phyloP scores from a whole-genome alignment of 164 flowering plant species.

The Vitis cinerea region DNA sequence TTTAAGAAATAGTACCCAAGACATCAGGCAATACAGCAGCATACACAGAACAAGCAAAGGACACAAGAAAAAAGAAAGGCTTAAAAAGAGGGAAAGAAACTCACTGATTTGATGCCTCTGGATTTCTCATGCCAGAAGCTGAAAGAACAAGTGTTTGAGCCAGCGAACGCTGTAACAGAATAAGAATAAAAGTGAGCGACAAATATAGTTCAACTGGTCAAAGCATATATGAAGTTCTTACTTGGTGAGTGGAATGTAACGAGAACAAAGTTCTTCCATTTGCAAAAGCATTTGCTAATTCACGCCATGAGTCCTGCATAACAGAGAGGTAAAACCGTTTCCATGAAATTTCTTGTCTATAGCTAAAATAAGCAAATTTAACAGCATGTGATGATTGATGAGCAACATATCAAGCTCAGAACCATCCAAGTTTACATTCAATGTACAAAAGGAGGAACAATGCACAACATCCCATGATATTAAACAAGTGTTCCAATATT shows the following conservation, averaged over 20 bases:
- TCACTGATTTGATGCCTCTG: conserved; percentile 80
- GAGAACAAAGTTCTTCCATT: conserved; percentile 58
- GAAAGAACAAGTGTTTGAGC: conserved; percentile 82
- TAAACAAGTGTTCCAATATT: too few species aligned
- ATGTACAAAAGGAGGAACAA: too few species aligned
- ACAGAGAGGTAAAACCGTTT: neutral
- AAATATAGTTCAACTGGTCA: neutral
- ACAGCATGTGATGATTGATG: too few species aligned
- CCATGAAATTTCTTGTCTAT: neutral
- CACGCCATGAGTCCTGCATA: conserved; percentile 83
- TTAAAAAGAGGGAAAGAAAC: conserved; percentile 17
- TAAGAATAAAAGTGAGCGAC: neutral
- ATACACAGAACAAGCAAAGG: neutral
- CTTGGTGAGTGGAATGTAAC: conserved; percentile 68
- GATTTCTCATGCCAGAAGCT: conserved; percentile 63
- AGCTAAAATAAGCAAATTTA: too few species aligned
- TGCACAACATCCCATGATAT: too few species aligned
- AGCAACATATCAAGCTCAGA: too few species aligned
- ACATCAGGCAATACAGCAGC: conserved; percentile 2
- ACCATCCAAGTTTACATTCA: too few species aligned
- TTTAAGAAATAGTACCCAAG: conserved; percentile 1
- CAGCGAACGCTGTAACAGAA: conserved; percentile 68
- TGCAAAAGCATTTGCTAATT: conserved; percentile 74
- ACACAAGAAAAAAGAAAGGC: neutral
- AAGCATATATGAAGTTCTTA: conserved; percentile 25